Evolutionary conservation across 768 basidiomycete species (phyloP).

Genomic region (Cyclocybe aegerita): DNA sequence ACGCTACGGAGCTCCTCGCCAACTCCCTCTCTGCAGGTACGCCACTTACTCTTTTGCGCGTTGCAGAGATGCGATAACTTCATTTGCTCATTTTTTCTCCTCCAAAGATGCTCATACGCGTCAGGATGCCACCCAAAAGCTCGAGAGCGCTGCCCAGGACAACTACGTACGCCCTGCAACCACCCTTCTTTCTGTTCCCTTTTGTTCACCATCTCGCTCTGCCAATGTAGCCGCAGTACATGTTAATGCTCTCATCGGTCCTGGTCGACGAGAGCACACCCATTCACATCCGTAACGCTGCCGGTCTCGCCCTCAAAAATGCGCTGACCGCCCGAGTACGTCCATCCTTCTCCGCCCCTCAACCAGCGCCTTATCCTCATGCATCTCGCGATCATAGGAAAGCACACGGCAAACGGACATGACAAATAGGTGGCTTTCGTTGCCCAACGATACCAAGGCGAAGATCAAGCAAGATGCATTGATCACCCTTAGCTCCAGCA

Average conservation of each 20-base stretch:
- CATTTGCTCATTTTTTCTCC: conserved; percentile 17
- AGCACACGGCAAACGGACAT: conserved; percentile 71
- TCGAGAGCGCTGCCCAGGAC: conserved; percentile 82
- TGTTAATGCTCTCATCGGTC: conserved; percentile 85
- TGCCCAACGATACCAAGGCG: conserved; percentile 61
- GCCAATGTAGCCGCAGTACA: conserved; percentile 77
- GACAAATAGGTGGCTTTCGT: conserved; percentile 78
- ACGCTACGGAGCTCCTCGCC: conserved; percentile 86
- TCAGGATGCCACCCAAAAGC: conserved; percentile 87
- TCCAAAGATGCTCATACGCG: conserved; percentile 80
- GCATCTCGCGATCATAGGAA: conserved; percentile 52
- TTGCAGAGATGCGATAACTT: conserved; percentile 21
- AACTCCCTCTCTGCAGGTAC: conserved; percentile 90
- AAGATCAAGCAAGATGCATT: conserved; percentile 91
- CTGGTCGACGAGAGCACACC: conserved; percentile 74
- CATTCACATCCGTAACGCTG: conserved; percentile 87
- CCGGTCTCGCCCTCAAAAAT: conserved; percentile 96
- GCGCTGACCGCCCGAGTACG: conserved; percentile 86
- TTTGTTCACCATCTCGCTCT: conserved; percentile 18
- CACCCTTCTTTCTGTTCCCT: conserved; percentile 12
- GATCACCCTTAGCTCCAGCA: conserved; percentile 73
- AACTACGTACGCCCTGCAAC: conserved; percentile 74
- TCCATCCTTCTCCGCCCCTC: conserved; percentile 21
- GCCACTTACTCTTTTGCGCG: conserved; percentile 35
- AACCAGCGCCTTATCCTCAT: conserved; percentile 11